Evolutionary conservation across 2,329 filamentous ascomycete species (phyloP), one percentile per base, ranked within the genome.

Genomic region (Exophiala xenobiotica): DNA sequence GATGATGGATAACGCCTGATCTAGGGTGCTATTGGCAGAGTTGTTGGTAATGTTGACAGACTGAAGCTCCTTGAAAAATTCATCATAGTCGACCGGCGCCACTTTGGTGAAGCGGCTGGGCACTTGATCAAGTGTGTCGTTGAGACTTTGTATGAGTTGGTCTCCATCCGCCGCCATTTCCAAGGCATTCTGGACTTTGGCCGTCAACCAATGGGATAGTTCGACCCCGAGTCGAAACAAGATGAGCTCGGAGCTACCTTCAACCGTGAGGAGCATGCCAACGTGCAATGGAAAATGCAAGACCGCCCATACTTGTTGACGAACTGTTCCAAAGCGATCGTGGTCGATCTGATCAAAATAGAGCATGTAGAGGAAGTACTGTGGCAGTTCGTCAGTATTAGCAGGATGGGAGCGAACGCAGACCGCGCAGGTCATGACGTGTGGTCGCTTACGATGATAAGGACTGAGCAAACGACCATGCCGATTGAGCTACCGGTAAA

Each of bases 251-350:
- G 27, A 46, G 19, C 20, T 24, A 33, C 80, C 82, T 61, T 85
- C 81, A 40, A 84, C 77, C 14, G 85, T 76, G 6, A 86, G 74
- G 11, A 83, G 78, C 24, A 86, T 75, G 7, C 78, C 70, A 1
- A 85, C 72, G 57, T 86, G 82, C 60, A 86, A 81, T 1, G 82
- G 82, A 52, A 84, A 80, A 66, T 86, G 83, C 24, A 71, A 62
- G 41, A 56, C 0, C 23, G 66, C 65, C 70, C 71, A 73, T 14
- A 81, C 66, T 44, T 83, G 78, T 57, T 86, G 83, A 3, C 79
- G 75, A 39, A 80, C 70, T 27, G 70, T 76, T 33, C 76, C 75
- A 52, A 78, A 75, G 45, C 71, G 68, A 41, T 64, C 73, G 51
- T 65, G 79, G 24, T 19, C 42, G 65, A 72, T 78, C 24, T 83